These are phyloP conservation scores for Cryptosporidium ryanae DNA, from an alignment of 169 alveolate genomes.

Conservation along the genomic window DNA sequence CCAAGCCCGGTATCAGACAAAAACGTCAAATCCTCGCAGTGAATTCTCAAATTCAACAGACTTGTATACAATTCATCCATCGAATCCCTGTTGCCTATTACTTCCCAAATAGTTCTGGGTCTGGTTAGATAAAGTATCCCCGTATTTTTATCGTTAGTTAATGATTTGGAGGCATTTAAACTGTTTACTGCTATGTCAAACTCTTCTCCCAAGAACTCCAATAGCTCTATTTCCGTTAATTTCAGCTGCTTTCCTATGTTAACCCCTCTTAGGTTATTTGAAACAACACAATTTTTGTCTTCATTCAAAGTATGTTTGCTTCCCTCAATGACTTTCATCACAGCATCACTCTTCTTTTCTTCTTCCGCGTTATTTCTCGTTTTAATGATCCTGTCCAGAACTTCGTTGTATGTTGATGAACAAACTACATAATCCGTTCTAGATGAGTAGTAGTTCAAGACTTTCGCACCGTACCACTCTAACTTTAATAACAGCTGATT, in stretches of 20 bases:
- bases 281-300: background rate
- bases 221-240: conserved; percentile 44
- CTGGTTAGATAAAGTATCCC: conserved; percentile 4
- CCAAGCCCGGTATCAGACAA: conserved; percentile 2
- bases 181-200: conserved; percentile 14
- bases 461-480: conserved; percentile 70
- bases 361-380: background rate
- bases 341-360: no score
- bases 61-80: conserved; percentile 54
- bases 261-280: conserved; percentile 39
- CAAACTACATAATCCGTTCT: conserved; percentile 65
- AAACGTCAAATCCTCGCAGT: conserved; percentile 6
- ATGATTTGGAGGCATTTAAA: conserved; percentile 3
- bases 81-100: conserved; percentile 50
- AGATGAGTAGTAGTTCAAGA: conserved; percentile 42
- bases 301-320: background rate
- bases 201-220: conserved; percentile 60
- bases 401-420: conserved; percentile 38
- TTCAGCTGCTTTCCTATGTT: conserved; percentile 37
- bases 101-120: conserved; percentile 61
- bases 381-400: background rate
- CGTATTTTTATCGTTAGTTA: background rate
- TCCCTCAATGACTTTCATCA: no score
- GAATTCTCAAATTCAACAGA: conserved; percentile 42
- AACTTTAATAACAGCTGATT: conserved; percentile 31